Percentiles rank a stretch among this genome's conserved stretches.
Conservation (phyloP, 805 yeast genomes). For the Crinitomyces ghanaensis region DNA sequence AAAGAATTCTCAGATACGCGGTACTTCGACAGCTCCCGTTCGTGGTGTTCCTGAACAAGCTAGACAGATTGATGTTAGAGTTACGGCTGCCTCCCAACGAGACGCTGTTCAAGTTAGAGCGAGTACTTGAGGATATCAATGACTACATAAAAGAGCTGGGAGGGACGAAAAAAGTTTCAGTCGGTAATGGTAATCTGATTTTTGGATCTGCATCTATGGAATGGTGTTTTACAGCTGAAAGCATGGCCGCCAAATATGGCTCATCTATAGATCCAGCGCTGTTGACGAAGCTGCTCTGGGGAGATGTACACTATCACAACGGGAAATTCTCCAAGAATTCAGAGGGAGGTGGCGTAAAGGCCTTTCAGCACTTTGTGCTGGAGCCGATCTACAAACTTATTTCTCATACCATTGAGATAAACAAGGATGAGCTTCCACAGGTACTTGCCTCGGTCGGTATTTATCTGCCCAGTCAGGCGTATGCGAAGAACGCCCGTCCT, state of each 20-base stretch:
- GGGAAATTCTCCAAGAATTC: slow-evolving; percentile 19
- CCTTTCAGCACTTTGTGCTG: slow-evolving; percentile 57
- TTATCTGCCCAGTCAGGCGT: slow-evolving; percentile 23
- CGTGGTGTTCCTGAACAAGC: slow-evolving; percentile 58
- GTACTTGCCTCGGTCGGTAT: slow-evolving; percentile 41
- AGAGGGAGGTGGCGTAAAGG: slow-evolving; percentile 16
- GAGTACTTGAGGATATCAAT: slow-evolving; percentile 55
- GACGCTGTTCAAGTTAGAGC: slow-evolving; percentile 55
- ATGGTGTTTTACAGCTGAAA: slow-evolving; percentile 52
- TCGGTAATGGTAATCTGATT: slow-evolving; percentile 52
- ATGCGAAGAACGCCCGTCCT: slow-evolving; percentile 43
- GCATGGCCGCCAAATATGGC: slow-evolving; percentile 47
- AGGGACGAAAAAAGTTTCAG: slow-evolving; percentile 33
- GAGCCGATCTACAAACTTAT: slow-evolving; percentile 73
- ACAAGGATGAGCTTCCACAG: slow-evolving; percentile 32
- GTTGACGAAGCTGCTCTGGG: slow-evolving; percentile 62
- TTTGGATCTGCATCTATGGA: slow-evolving; percentile 61
- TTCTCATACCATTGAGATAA: slow-evolving; percentile 46
- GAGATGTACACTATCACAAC: slow-evolving; percentile 46
- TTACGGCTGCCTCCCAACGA: slow-evolving; percentile 63
- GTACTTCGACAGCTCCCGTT: slow-evolving; percentile 41
- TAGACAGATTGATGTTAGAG: slow-evolving; percentile 79
- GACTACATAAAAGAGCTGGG: slow-evolving; percentile 28
- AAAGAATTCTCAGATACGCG: slow-evolving; percentile 40
- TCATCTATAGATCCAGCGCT: slow-evolving; percentile 25